phyloP scores from a whole-genome alignment of 2,329 filamentous ascomycete species.

The Aspergillus fumigatiaffinis region DNA sequence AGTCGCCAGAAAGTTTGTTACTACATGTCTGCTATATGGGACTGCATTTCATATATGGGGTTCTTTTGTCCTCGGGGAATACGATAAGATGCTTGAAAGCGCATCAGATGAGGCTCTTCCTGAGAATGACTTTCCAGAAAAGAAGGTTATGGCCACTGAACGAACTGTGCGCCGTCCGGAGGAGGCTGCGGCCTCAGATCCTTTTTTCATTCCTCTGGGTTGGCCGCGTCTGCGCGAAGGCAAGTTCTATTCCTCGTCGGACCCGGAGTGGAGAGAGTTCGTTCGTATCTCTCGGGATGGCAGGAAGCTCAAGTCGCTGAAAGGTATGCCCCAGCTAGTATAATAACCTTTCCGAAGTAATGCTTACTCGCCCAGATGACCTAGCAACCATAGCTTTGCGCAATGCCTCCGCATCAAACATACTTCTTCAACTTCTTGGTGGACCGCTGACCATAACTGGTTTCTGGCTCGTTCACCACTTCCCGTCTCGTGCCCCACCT shows the following conservation, averaged over 20 bases:
- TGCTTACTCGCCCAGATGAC: slow-evolving; percentile 36
- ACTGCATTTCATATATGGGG: slow-evolving; percentile 32
- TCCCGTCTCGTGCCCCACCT: slow-evolving; percentile 57
- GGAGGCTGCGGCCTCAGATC: slow-evolving; percentile 39
- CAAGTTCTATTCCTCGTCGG: slow-evolving; percentile 33
- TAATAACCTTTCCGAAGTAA: neutral
- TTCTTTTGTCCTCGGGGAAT: slow-evolving; percentile 27
- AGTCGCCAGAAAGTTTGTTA: slow-evolving; percentile 24
- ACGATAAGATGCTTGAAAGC: slow-evolving; percentile 25
- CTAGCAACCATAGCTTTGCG: slow-evolving; percentile 44
- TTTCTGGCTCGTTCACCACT: slow-evolving; percentile 60
- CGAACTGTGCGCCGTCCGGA: neutral
- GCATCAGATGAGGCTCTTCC: slow-evolving; percentile 5
- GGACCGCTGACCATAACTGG: slow-evolving; percentile 48
- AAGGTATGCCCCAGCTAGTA: slow-evolving; percentile 29
- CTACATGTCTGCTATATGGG: slow-evolving; percentile 29
- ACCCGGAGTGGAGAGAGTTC: slow-evolving; percentile 63
- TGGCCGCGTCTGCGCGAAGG: slow-evolving; percentile 39
- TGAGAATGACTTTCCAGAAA: neutral
- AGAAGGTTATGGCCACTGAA: neutral
- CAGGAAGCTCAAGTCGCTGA: slow-evolving; percentile 47
- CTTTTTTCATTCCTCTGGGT: slow-evolving; percentile 60
- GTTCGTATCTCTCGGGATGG: slow-evolving; percentile 55
- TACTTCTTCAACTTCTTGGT: slow-evolving; percentile 46
- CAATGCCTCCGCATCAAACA: slow-evolving; percentile 42